phyloP scores from a whole-genome alignment of 2,329 filamentous ascomycete species.

The Cercospora sp. region DNA sequence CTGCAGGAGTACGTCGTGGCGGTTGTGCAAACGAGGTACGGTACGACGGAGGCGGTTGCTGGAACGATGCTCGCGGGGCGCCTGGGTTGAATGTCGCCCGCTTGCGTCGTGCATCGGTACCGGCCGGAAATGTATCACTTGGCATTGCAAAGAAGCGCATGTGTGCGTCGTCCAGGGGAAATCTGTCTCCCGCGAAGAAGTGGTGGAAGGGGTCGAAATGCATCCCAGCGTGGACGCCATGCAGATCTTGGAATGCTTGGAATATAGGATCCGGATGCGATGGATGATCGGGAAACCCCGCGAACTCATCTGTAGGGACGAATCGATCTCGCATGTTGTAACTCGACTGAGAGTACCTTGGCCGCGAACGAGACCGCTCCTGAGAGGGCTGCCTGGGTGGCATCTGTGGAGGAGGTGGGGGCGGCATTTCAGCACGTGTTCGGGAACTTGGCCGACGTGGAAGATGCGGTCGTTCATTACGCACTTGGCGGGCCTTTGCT shows the following conservation, averaged over 20 bases:
- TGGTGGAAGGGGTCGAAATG: conserved; percentile 22
- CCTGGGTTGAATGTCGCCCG: conserved; percentile 22
- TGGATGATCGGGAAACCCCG: conserved; percentile 18
- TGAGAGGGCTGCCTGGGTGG: neutral
- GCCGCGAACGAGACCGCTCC: conserved; percentile 15
- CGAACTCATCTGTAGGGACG: conserved; percentile 20
- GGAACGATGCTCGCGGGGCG: conserved; percentile 9
- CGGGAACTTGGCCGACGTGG: conserved; percentile 17
- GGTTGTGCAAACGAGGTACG: conserved; percentile 12
- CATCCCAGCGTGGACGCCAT: conserved; percentile 17
- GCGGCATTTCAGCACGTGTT: conserved; percentile 10
- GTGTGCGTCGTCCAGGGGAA: conserved; percentile 16
- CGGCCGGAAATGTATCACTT: conserved; percentile 9
- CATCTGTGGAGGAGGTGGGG: conserved; percentile 11
- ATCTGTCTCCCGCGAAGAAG: conserved; percentile 19
- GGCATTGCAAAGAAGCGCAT: conserved; percentile 29
- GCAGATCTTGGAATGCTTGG: conserved; percentile 24
- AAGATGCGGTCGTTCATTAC: conserved; percentile 8
- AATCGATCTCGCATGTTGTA: conserved; percentile 10
- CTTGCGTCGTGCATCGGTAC: conserved; percentile 18
- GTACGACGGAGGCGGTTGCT: conserved; percentile 5
- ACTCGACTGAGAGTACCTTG: conserved; percentile 5
- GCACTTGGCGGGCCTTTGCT: conserved; percentile 14
- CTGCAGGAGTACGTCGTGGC: conserved; percentile 14
- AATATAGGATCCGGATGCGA: conserved; percentile 25